Evolutionary conservation across 2,329 filamentous ascomycete species (phyloP).

Genomic region (Alternaria triticina): DNA sequence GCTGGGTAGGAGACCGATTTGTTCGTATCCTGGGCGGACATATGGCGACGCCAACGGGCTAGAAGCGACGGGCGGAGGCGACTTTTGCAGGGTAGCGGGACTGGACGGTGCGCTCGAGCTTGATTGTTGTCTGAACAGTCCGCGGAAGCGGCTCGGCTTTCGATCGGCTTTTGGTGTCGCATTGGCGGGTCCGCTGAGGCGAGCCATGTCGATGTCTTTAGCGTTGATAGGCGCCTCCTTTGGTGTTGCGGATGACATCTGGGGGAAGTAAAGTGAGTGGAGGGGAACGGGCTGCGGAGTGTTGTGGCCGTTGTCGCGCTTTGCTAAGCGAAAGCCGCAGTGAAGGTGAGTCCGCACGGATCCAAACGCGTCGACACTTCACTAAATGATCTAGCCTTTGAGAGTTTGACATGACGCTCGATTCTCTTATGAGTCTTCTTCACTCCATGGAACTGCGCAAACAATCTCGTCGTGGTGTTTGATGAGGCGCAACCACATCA

Average conservation of each 20-base stretch:
- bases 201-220: constrained; percentile 8
- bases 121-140: constrained; percentile 9
- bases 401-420: background rate
- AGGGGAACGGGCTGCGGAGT: background rate
- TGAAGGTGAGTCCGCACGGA: background rate
- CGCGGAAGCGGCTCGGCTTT: constrained; percentile 13
- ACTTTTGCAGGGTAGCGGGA: background rate
- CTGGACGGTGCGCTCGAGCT: background rate
- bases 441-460: background rate
- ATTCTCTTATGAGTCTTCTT: accelerated
- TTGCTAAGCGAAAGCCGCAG: background rate
- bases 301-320: background rate
- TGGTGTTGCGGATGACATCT: background rate
- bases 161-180: constrained; percentile 7
- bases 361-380: background rate
- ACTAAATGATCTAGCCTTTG: accelerated
- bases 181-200: constrained; percentile 13
- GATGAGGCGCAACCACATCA: background rate
- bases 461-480: background rate
- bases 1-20: constrained; percentile 12
- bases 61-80: background rate
- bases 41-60: constrained; percentile 3
- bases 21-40: constrained; percentile 11
- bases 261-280: background rate
- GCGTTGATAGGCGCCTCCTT: no score